Base-by-base conservation (phyloP, 2,329 filamentous ascomycete species). In the Neofusicoccum ribis region DNA sequence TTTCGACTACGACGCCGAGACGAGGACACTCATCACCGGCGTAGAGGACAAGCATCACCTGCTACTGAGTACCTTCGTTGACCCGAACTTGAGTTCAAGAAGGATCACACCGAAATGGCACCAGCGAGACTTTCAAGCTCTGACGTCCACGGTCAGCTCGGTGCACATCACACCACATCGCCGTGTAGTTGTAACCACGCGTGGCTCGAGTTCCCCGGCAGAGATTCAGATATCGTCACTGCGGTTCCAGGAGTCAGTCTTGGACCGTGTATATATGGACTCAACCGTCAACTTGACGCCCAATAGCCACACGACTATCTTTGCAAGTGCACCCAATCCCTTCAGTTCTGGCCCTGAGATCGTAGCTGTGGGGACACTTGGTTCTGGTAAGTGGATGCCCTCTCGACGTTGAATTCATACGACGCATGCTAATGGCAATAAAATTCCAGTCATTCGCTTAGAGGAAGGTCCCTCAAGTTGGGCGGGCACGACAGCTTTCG, bases 1-100 rank as follows among this genome's bases (percentile, higher is more conserved):
- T 39, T 64, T 64, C 44, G 63, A 64, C 37, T 64, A 64, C n/a
- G 63, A 64, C 23, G 36, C 63, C 9, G 41, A 58, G 20, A 49
- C 39, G 4, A 54, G 51, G 20, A 64, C 63, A 7, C 36, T 64
- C 43, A 58, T 64, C 43, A 49, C 63, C 11, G 52, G 63, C 14
- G 41, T 64, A 17, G 23, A 44, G 31, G 49, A 64, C 14, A 31
- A 36, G 36, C 31, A 36, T 5, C 31, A 60, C 31, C 46, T 52
- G 41, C 49, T 64, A 8, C 31, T 54, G n/a, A 64, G 61, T 12
- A 64, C 61, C 3, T 64, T 64, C 50, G 61, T 64, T 6, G 61
- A 64, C 27, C 61, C 61, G 12, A 46, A 64, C 9, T 15, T 47
- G 15, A 54, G 37, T 34, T 46, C 27, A 27, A 64, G 49, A 36